Conservation (phyloP, 1,284 basidiomycete species). For the Psilocybe mexicana region DNA sequence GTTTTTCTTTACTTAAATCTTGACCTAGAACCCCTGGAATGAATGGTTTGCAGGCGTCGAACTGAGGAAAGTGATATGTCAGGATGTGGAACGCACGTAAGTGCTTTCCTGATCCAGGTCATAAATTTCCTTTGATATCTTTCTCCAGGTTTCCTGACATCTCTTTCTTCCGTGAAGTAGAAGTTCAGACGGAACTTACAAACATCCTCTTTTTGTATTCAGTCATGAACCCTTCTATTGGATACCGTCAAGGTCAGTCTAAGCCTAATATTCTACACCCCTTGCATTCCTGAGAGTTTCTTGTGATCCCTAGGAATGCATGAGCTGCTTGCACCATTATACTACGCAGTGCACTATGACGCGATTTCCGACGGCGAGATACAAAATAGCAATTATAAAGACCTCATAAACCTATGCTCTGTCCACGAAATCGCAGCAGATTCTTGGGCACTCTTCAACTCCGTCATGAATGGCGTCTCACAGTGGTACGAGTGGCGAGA, state of each 20-base stretch:
- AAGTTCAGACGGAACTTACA: conserved; percentile 78
- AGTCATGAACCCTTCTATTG: conserved; percentile 73
- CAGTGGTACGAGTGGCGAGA: conserved; percentile 91
- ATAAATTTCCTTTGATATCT: background rate
- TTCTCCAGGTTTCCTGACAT: conserved; percentile 82
- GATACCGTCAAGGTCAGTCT: conserved; percentile 77
- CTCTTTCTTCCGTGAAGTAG: conserved; percentile 75
- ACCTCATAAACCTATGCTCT: conserved; percentile 63
- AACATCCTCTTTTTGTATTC: conserved; percentile 86
- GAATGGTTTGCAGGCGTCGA: conserved; percentile 89
- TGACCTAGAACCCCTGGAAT: conserved; percentile 85
- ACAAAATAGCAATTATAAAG: conserved; percentile 29
- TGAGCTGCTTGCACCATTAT: conserved; percentile 85
- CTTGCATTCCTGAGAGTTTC: background rate
- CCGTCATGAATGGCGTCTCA: conserved; percentile 76
- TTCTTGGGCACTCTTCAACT: conserved; percentile 78
- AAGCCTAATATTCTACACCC: background rate
- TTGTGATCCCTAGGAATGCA: conserved; percentile 70
- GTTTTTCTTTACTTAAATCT: background rate
- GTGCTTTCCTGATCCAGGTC: conserved; percentile 17
- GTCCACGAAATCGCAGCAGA: conserved; percentile 78
- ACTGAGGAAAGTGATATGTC: conserved; percentile 80
- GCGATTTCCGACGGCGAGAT: conserved; percentile 49
- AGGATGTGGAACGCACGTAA: conserved; percentile 92
- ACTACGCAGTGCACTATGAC: conserved; percentile 82